Base-by-base conservation (phyloP, 768 basidiomycete species). In the Russula sp. region DNA sequence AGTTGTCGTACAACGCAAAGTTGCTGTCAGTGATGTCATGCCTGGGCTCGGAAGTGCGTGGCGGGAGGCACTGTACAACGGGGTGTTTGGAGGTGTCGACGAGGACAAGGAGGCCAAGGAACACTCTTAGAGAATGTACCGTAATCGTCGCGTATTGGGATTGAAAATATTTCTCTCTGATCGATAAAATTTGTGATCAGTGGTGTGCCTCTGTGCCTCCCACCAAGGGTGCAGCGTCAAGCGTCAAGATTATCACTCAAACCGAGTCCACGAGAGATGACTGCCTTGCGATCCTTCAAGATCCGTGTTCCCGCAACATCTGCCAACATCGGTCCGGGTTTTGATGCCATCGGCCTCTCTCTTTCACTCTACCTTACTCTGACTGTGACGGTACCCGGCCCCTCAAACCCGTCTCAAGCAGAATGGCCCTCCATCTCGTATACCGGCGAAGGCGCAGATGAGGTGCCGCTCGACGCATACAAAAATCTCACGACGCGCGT, bases 261-360 rank as follows among this genome's bases (percentile, higher is more conserved):
- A 3, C 16, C 20, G 25, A 29, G 25, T 41, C 41, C 13, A 1
- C 11, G 35, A 9, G 46, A 38, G 50, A 63, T 55, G 57, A 32
- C 57, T 13, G 20, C 51, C 48, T n/a, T 54, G 41, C 65, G 55
- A 48, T 65, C 64, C 34, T 82, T 93, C 75, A 79, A 77, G 41
- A 92, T 99, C 73, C 83, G 80, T 65, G 88, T 98, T 56, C 96
- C 96, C 10, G 93, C 93, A n/a, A 98, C 96, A 2, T 94, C 95
- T 65, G 96, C 96, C 66, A 99, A 99, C 78, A 94, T 99, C 70
- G 96, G 96, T 2, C 96, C 96, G 43, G 96, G 96, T 29, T 99
- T 99, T 75, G 97, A 99, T 73, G 97, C 98, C 65, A 93, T 98
- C 66, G 97, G 97, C n/a, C 87, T 99, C 65, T 95, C 96, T 0